A percentile compares a stretch with the other conserved stretches of the same genome.
Evolutionary conservation across 2,329 filamentous ascomycete species (phyloP).

Genomic region (Colletotrichum karsti): DNA sequence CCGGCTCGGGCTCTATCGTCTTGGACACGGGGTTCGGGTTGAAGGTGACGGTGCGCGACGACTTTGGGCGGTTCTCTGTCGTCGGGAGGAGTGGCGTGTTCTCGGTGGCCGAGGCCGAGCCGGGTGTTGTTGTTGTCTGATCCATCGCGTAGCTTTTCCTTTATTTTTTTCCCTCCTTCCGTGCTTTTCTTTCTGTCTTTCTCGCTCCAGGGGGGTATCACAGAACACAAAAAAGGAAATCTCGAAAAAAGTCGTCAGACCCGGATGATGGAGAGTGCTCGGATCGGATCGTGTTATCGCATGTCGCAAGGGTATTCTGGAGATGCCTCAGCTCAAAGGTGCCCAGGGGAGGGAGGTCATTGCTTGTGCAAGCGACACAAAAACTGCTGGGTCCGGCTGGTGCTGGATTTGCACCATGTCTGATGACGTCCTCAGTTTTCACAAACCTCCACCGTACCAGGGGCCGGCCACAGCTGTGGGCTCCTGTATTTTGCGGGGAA

Average conservation of each 20-base stretch:
- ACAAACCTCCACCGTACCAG: slow-evolving; percentile 10
- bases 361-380: slow-evolving; percentile 17
- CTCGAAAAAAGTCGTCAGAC: not conserved
- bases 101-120: slow-evolving; percentile 35
- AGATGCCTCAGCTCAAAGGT: not conserved
- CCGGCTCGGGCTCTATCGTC: slow-evolving; percentile 63
- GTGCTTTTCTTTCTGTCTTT: not conserved
- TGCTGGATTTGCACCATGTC: slow-evolving; percentile 27
- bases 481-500: slow-evolving; percentile 29
- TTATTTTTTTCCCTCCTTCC: not conserved
- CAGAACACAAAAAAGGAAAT: not conserved
- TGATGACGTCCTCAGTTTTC: slow-evolving; percentile 30
- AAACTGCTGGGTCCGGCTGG: slow-evolving; percentile 14
- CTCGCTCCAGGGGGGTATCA: slow-evolving; percentile 21
- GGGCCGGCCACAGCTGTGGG: slow-evolving; percentile 12
- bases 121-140: slow-evolving; percentile 22
- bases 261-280: not conserved
- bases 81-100: slow-evolving; percentile 45
- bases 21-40: slow-evolving; percentile 74
- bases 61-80: slow-evolving; percentile 49
- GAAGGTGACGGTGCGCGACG: slow-evolving; percentile 77
- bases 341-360: slow-evolving; percentile 19
- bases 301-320: slow-evolving; percentile 17
- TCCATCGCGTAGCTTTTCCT: slow-evolving; percentile 25
- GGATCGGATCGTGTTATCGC: slow-evolving; percentile 6